A percentile compares a stretch with the other conserved stretches of the same genome.
Conservation (phyloP, 2,329 filamentous ascomycete genomes). For the Colletotrichum sp. region DNA sequence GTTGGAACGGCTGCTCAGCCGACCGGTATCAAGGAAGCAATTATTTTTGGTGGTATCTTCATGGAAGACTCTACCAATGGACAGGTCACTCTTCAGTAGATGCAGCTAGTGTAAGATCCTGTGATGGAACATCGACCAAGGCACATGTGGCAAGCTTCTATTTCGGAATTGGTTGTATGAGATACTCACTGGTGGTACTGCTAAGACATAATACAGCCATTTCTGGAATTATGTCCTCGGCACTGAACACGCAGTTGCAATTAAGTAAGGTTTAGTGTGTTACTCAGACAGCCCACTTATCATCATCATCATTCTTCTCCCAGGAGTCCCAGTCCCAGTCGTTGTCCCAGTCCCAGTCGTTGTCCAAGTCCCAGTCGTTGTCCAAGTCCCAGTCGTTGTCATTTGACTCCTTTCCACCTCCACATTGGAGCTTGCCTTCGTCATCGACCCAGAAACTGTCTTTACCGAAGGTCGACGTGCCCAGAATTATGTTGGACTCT, state of each 20-base stretch:
- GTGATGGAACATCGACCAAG: background rate
- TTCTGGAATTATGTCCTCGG: background rate
- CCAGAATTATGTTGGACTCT: background rate
- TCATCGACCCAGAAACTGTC: background rate
- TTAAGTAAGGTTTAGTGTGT: background rate
- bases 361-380: too few species aligned
- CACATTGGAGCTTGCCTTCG: background rate
- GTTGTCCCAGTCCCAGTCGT: too few species aligned
- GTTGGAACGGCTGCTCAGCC: constrained; percentile 35
- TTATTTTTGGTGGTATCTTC: constrained; percentile 38
- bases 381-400: too few species aligned
- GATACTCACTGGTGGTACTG: background rate
- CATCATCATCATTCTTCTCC: background rate
- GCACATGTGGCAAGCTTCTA: background rate
- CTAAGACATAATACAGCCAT: background rate
- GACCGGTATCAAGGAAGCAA: constrained; percentile 33
- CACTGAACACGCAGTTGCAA: background rate
- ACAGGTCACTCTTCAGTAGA: constrained; percentile 20
- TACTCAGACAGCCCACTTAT: background rate
- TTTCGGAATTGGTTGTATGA: background rate
- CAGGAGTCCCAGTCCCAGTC: too few species aligned
- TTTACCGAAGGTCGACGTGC: background rate
- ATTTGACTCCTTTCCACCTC: too few species aligned
- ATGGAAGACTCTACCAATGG: constrained; percentile 31
- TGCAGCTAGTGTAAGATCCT: background rate